phyloP scores from a whole-genome alignment of 2,329 filamentous ascomycete species.

The Aspergillus niger region DNA sequence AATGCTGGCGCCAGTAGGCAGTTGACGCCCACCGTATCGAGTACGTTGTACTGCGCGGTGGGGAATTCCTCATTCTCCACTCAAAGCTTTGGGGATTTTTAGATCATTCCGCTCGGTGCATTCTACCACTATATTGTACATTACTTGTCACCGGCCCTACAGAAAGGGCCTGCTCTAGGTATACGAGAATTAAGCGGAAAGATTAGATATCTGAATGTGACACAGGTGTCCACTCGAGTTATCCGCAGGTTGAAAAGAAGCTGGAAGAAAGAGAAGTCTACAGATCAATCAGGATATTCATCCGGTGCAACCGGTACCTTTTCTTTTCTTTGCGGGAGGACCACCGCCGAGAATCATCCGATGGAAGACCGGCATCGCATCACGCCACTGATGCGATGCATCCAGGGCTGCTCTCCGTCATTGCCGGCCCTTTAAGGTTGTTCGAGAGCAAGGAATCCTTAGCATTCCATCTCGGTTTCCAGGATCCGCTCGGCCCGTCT shows the following conservation, averaged over 20 bases:
- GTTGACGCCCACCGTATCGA: neutral
- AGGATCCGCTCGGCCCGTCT: neutral
- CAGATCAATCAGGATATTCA: too few species aligned
- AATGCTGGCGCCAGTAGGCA: neutral
- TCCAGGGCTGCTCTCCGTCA: neutral
- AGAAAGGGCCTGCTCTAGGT: neutral
- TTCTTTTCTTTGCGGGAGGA: neutral
- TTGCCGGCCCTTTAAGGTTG: constrained; percentile 1
- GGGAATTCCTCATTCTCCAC: neutral
- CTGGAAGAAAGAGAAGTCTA: neutral
- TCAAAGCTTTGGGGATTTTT: neutral
- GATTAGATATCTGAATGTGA: neutral
- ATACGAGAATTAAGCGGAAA: neutral
- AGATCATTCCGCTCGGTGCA: neutral
- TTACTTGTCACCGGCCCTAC: neutral
- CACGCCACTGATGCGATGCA: neutral
- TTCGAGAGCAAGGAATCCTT: neutral
- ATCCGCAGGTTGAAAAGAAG: neutral
- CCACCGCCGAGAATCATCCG: constrained; percentile 1
- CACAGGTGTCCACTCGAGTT: neutral
- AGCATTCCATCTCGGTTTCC: neutral
- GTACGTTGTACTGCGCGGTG: neutral
- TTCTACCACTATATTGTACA: neutral
- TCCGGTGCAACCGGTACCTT: neutral
- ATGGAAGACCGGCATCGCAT: neutral